Evolutionary conservation across 352 stramenopile genomes (phyloP), one percentile per base, ranked within the genome.

Genomic region (Globisporangium uncinulatum): DNA sequence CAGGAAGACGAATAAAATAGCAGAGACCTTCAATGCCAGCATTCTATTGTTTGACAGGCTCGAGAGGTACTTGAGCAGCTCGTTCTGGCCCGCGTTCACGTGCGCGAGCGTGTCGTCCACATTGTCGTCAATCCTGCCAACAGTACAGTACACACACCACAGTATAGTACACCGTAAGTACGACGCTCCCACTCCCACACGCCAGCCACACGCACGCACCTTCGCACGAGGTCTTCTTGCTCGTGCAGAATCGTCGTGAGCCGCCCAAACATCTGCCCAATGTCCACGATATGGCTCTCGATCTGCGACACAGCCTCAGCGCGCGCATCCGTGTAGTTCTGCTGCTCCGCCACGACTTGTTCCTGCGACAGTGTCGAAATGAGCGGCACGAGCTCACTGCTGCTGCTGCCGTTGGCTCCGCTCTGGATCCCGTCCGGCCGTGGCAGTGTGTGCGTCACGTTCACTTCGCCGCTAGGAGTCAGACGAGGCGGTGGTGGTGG

Each of bases 1-100:
- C 61, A 94, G 69, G 51, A 94, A 94, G 43, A 91, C 64, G 58
- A 94, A 87, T 76, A 94, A 88, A 70, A 94, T 90, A 71, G 76
- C 78, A 32, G 74, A 88, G 43, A 94, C 69, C 71, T 94, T 94
- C 71, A 91, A 69, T 61, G 81, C 83, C 66, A 94, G 69, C 69
- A 90, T 71, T 76, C 79, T 82, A 83, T 88, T 94, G 77, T 91
- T 94, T 54, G 79, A 91, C 49, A 94, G 74, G 58, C 78, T 86
- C 29, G 83, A 81, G 58, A 88, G 87, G 62, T 92, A 94, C 69
- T 91, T 90, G 60, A 92, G 69, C 65, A 94, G 67, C 62, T 94
- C 81, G 53, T 89, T 85, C 66, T 92, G 76, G 55, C 82, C 84
- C 11, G 79, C 78, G 60, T 70, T 78, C 56, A 92, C 76, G 59